Evolutionary conservation across 1,139 yeast species (phyloP).

Genomic region (Taphrina deformans): DNA sequence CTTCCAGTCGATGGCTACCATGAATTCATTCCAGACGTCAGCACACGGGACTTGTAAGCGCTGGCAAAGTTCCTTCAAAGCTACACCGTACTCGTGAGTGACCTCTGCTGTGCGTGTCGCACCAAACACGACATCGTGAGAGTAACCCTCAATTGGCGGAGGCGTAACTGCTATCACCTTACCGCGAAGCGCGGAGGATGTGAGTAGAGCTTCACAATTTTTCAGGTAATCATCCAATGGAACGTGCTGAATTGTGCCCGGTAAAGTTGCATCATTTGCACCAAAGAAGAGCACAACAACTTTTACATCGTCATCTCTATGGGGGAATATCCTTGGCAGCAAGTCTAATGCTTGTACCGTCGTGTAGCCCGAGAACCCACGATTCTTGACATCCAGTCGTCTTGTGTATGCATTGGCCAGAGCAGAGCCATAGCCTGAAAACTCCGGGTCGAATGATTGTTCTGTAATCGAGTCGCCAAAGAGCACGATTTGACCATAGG

Average conservation of each 20-base stretch:
- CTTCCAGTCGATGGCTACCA: slow-evolving; percentile 40
- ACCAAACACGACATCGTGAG: slow-evolving; percentile 26
- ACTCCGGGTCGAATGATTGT: slow-evolving; percentile 22
- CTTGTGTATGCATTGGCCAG: slow-evolving; percentile 23
- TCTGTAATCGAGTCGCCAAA: slow-evolving; percentile 34
- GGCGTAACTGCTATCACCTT: slow-evolving; percentile 63
- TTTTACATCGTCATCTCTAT: slow-evolving; percentile 40
- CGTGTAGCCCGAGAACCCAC: slow-evolving; percentile 32
- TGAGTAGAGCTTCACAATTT: not conserved
- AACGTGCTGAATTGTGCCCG: slow-evolving; percentile 28
- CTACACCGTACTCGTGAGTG: slow-evolving; percentile 55
- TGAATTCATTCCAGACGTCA: slow-evolving; percentile 55
- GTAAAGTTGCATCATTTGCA: slow-evolving; percentile 62
- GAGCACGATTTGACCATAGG: slow-evolving; percentile 31
- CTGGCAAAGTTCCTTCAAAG: slow-evolving; percentile 52
- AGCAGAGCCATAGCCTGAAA: slow-evolving; percentile 15
- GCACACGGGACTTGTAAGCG: slow-evolving; percentile 54
- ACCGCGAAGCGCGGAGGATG: slow-evolving; percentile 14
- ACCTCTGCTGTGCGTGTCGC: slow-evolving; percentile 47
- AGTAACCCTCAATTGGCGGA: slow-evolving; percentile 56
- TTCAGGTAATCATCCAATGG: not conserved
- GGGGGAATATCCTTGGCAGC: slow-evolving; percentile 22
- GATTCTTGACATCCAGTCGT: slow-evolving; percentile 21
- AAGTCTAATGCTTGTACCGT: slow-evolving; percentile 20
- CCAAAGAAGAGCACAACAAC: slow-evolving; percentile 68